A percentile compares a stretch with the other conserved stretches of the same genome.
phyloP scores from a whole-genome alignment of 345 rosid species.

The Geranium brycei region DNA sequence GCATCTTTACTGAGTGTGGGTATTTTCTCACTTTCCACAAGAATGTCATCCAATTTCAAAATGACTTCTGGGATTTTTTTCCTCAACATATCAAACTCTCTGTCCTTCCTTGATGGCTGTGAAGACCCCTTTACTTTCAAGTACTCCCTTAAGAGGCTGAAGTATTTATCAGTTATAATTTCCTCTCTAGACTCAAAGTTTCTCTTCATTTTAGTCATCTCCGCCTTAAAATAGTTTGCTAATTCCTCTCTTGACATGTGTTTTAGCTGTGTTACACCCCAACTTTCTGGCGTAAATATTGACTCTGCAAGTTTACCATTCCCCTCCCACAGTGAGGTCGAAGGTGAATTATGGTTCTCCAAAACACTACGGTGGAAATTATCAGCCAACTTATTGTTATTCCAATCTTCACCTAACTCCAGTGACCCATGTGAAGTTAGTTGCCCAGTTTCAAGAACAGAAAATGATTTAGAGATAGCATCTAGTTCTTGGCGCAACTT shows the following conservation, averaged over 20 bases:
- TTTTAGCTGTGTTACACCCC: slow-evolving; percentile 29
- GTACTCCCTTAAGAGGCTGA: slow-evolving; percentile 35
- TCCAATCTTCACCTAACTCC: slow-evolving; percentile 31
- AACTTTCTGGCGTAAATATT: slow-evolving; percentile 31
- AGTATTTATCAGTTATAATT: slow-evolving; percentile 48
- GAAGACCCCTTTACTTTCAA: slow-evolving; percentile 47
- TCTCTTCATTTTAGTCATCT: slow-evolving; percentile 80
- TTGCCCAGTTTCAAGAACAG: slow-evolving; percentile 37
- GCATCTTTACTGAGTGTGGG: slow-evolving; percentile 19
- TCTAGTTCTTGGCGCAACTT: slow-evolving; percentile 59
- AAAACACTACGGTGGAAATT: slow-evolving; percentile 43
- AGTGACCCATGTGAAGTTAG: slow-evolving; percentile 34
- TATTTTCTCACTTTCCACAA: slow-evolving; percentile 37
- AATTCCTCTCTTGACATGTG: slow-evolving; percentile 35
- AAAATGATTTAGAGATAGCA: slow-evolving; percentile 39
- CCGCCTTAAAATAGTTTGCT: slow-evolving; percentile 38
- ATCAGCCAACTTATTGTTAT: slow-evolving; percentile 26
- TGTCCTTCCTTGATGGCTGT: slow-evolving; percentile 43
- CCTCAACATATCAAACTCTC: slow-evolving; percentile 55
- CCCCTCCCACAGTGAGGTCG: slow-evolving; percentile 14
- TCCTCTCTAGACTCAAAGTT: slow-evolving; percentile 48
- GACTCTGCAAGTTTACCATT: slow-evolving; percentile 57
- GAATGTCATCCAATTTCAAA: slow-evolving; percentile 41
- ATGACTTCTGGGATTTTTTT: slow-evolving; percentile 59
- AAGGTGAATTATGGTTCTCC: slow-evolving; percentile 21